These are phyloP conservation scores for Trichoderma oligosporum DNA, from an alignment of 2,329 filamentous ascomycete genomes.

Conservation along the genomic window DNA sequence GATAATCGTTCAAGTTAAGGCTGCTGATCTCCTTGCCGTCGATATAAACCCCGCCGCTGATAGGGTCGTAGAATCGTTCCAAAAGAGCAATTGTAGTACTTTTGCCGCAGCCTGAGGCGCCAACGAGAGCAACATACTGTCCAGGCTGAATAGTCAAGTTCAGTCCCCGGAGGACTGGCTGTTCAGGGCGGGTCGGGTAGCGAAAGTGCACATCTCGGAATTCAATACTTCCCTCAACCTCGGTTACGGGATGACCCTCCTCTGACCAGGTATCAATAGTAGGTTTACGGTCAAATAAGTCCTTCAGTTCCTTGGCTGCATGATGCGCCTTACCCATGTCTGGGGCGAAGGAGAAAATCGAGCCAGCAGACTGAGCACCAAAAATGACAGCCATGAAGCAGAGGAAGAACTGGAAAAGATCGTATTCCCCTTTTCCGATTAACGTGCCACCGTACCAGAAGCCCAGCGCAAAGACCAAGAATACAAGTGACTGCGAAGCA, in stretches of 20 bases:
- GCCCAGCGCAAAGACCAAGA: constrained; percentile 77
- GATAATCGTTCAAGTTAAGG: constrained; percentile 83
- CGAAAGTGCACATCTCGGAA: constrained; percentile 92
- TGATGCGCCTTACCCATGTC: constrained; percentile 92
- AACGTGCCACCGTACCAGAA: constrained; percentile 90
- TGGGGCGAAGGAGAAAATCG: constrained; percentile 82
- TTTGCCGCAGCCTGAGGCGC: constrained; percentile 90
- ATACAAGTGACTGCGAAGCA: constrained; percentile 76
- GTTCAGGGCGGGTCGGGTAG: constrained; percentile 86
- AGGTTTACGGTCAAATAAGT: constrained; percentile 77
- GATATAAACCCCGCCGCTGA: constrained; percentile 75
- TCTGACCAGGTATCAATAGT: constrained; percentile 76
- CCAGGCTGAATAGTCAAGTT: constrained; percentile 73
- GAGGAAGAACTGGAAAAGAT: constrained; percentile 85
- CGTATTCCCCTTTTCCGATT: constrained; percentile 67
- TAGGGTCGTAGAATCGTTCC: constrained; percentile 91
- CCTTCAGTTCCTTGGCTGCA: constrained; percentile 76
- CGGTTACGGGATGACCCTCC: constrained; percentile 60
- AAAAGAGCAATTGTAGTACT: constrained; percentile 87
- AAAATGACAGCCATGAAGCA: constrained; percentile 87
- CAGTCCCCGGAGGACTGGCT: constrained; percentile 82
- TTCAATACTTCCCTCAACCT: constrained; percentile 74
- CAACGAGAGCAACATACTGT: constrained; percentile 84
- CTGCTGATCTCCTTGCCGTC: constrained; percentile 78
- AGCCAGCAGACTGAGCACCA: constrained; percentile 85